A percentile compares a stretch with the other conserved stretches of the same genome.
phyloP scores from a whole-genome alignment of 1,284 basidiomycete genomes.

The Naganishia liquefaciens region DNA sequence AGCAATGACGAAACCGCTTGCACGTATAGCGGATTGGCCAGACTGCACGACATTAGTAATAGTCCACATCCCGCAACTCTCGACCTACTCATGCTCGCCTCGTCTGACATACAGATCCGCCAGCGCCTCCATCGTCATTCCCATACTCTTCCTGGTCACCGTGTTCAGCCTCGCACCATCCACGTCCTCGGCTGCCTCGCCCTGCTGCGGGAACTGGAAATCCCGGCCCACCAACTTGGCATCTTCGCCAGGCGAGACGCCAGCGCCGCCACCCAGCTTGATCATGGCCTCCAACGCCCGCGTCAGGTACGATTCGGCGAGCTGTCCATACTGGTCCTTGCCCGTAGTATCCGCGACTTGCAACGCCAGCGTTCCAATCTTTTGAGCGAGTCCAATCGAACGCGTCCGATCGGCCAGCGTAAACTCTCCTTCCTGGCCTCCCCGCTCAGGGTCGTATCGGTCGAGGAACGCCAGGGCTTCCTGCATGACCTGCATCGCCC shows the following conservation, averaged over 20 bases:
- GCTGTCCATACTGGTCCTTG: constrained; percentile 38
- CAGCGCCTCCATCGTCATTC: constrained; percentile 53
- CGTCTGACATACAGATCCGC: constrained; percentile 51
- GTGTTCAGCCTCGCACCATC: constrained; percentile 38
- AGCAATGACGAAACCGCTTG: constrained; percentile 50
- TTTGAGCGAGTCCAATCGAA: constrained; percentile 43
- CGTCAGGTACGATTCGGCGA: constrained; percentile 33
- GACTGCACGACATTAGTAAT: constrained; percentile 13
- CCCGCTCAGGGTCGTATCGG: constrained; percentile 38
- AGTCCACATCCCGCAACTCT: not conserved
- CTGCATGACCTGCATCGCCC: constrained; percentile 43
- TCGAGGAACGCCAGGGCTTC: constrained; percentile 43
- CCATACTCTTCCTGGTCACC: constrained; percentile 49
- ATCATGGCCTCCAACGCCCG: constrained; percentile 39
- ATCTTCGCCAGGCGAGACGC: not conserved
- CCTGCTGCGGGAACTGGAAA: constrained; percentile 45
- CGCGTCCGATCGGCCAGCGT: constrained; percentile 44
- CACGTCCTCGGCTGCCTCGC: constrained; percentile 11
- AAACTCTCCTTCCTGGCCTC: constrained; percentile 18
- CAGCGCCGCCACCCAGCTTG: constrained; percentile 26
- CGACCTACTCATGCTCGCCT: constrained; percentile 41
- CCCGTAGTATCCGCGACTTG: constrained; percentile 31
- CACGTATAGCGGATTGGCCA: constrained; percentile 49
- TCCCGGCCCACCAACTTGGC: constrained; percentile 36
- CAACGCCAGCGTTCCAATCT: constrained; percentile 38